Evolutionary conservation across 768 basidiomycete genomes (phyloP).

Genomic region (Kwoniella sp.): DNA sequence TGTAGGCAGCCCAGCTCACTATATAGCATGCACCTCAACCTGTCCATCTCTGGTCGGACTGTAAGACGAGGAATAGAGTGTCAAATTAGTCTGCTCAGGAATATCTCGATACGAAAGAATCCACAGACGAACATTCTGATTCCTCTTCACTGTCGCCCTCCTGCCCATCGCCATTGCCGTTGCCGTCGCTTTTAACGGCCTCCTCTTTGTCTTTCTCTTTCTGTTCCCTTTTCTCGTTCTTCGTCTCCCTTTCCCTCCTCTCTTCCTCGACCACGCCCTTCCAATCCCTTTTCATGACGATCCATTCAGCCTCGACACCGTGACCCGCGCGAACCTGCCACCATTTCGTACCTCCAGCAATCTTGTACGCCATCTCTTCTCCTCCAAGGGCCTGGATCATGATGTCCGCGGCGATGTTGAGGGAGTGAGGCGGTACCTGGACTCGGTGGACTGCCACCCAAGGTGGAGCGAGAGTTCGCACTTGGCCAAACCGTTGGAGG

Average conservation of each 20-base stretch:
- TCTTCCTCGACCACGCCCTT: slow-evolving; percentile 59
- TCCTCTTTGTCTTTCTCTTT: slow-evolving; percentile 17
- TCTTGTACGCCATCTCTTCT: slow-evolving; percentile 65
- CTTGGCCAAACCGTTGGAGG: slow-evolving; percentile 73
- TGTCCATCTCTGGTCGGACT: slow-evolving; percentile 70
- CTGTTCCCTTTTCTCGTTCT: slow-evolving; percentile 51
- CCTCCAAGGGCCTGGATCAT: slow-evolving; percentile 82
- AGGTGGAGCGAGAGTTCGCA: slow-evolving; percentile 79
- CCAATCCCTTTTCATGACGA: slow-evolving; percentile 82
- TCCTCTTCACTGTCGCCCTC: slow-evolving; percentile 8
- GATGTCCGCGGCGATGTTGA: slow-evolving; percentile 71
- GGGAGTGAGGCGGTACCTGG: slow-evolving; percentile 72
- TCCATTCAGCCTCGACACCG: slow-evolving; percentile 88
- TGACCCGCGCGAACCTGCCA: slow-evolving; percentile 89
- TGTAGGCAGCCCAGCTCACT: slow-evolving; percentile 61
- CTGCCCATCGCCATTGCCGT: slow-evolving; percentile 36
- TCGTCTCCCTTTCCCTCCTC: slow-evolving; percentile 36
- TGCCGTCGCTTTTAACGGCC: slow-evolving; percentile 11
- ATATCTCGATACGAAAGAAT: neutral
- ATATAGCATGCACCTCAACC: slow-evolving; percentile 81
- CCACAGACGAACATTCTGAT: slow-evolving; percentile 1
- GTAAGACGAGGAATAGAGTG: slow-evolving; percentile 22
- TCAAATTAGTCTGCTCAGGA: neutral
- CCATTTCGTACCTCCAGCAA: slow-evolving; percentile 92
- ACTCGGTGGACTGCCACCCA: slow-evolving; percentile 75